Conservation (phyloP, 495 filamentous ascomycete genomes). For the Chaetomium fimeti region DNA sequence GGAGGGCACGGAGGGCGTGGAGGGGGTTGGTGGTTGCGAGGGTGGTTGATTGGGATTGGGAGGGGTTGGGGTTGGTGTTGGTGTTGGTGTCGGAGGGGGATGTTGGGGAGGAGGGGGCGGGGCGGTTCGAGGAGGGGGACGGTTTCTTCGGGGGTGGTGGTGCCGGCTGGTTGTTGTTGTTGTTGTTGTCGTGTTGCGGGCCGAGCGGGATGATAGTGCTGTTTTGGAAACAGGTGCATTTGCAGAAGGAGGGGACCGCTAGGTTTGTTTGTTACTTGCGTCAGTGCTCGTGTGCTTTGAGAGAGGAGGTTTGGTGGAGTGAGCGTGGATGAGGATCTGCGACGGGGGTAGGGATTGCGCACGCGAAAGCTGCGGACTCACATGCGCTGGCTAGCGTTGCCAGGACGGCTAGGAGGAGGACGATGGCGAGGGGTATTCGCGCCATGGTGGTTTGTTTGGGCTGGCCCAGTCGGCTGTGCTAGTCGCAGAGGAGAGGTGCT, state of each 20-base stretch:
- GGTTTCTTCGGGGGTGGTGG: constrained; percentile 8
- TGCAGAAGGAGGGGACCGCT: constrained; percentile 84
- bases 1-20: constrained; percentile 27
- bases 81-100: constrained; percentile 7
- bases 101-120: no score
- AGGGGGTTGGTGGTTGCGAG: constrained; percentile 10
- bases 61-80: constrained; percentile 18
- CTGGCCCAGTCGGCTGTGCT: background rate
- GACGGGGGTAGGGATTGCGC: background rate
- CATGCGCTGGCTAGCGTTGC: constrained; percentile 37
- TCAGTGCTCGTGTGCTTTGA: background rate
- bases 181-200: constrained; percentile 33
- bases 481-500: background rate
- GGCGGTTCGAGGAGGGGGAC: background rate
- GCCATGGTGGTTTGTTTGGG: constrained; percentile 29
- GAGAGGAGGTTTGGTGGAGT: background rate
- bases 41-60: constrained; percentile 34
- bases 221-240: constrained; percentile 93
- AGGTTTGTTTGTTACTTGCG: constrained; percentile 12
- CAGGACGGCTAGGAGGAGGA: constrained; percentile 35
- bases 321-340: background rate
- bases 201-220: constrained; percentile 81
- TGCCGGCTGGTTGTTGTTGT: constrained; percentile 17
- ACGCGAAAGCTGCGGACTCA: constrained; percentile 32
- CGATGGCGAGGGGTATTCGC: constrained; percentile 32